phyloP scores from a whole-genome alignment of 2,329 filamentous ascomycete species.

The Xylaria sp. region DNA sequence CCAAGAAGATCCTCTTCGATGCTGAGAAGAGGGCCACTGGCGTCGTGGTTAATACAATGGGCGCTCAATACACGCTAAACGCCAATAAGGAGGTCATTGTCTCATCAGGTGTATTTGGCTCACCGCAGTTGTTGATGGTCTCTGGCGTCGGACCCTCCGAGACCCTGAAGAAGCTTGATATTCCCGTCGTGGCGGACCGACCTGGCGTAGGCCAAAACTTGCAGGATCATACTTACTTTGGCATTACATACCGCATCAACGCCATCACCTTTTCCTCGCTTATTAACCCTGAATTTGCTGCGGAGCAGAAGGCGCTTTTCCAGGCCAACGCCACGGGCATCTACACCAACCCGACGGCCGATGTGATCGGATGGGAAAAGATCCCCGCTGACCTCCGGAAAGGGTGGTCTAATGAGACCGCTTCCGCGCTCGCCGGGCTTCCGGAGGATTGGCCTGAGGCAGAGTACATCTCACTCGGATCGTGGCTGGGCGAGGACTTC shows the following conservation, averaged over 20 bases:
- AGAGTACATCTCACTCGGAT: conserved; percentile 48
- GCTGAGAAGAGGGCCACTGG: conserved; percentile 36
- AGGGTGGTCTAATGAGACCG: conserved; percentile 39
- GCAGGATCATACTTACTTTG: conserved; percentile 60
- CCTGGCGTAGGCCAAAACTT: conserved; percentile 72
- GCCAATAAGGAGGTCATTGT: conserved; percentile 55
- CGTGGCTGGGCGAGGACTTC: conserved; percentile 44
- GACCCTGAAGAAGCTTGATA: conserved; percentile 53
- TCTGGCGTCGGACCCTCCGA: conserved; percentile 53
- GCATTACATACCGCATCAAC: conserved; percentile 51
- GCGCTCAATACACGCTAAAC: conserved; percentile 30
- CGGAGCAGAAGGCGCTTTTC: conserved; percentile 42
- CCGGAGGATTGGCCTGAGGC: conserved; percentile 53
- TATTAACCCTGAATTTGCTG: conserved; percentile 42
- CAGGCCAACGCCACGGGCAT: conserved; percentile 45
- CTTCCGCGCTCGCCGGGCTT: conserved; percentile 39
- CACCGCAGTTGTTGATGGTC: conserved; percentile 61
- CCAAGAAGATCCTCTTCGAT: conserved; percentile 41
- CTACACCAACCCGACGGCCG: conserved; percentile 43
- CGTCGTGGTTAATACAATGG: conserved; percentile 35
- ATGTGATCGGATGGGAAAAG: conserved; percentile 50
- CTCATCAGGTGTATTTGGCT: conserved; percentile 74
- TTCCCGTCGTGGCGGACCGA: conserved; percentile 63
- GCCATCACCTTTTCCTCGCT: conserved; percentile 48
- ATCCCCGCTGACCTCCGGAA: conserved; percentile 44